A percentile compares a stretch with the other conserved stretches of the same genome.
Evolutionary conservation across 2,329 filamentous ascomycete genomes (phyloP).

Genomic region (Arthrobotrys megalospora): DNA sequence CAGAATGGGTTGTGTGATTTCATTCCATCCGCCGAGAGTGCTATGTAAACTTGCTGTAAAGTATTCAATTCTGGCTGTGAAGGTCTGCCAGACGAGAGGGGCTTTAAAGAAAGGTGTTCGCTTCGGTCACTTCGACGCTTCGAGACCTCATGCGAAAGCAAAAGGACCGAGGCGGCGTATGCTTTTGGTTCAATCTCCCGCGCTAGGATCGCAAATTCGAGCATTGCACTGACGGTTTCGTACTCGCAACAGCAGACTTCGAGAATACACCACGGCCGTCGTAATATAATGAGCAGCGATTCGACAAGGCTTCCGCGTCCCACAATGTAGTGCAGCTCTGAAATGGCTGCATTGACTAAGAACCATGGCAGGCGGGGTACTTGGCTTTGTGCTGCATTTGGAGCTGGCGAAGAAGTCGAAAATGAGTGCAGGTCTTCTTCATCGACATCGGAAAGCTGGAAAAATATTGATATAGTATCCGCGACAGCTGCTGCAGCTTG

Average conservation of each 20-base stretch:
- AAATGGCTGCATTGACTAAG: conserved; percentile 44
- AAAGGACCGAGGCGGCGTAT: conserved; percentile 35
- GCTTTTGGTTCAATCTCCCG: conserved; percentile 21
- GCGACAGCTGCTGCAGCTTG: conserved; percentile 21
- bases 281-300: conserved; percentile 37
- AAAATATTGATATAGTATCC: conserved; percentile 40
- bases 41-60: conserved; percentile 27
- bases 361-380: conserved; percentile 45
- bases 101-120: background rate
- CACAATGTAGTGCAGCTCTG: conserved; percentile 31
- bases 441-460: conserved; percentile 9
- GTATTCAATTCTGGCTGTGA: conserved; percentile 24
- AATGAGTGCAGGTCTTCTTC: conserved; percentile 40
- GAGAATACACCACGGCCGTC: conserved; percentile 49
- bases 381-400: conserved; percentile 13
- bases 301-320: conserved; percentile 26
- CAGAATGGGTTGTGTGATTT: conserved; percentile 49
- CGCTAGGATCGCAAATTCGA: conserved; percentile 31
- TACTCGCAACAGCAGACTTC: conserved; percentile 51
- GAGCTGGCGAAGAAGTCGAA: conserved; percentile 22
- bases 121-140: conserved; percentile 3
- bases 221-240: conserved; percentile 23
- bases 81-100: background rate
- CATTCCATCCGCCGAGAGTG: conserved; percentile 37
- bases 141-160: conserved; percentile 33